phyloP scores from a whole-genome alignment of 768 basidiomycete genomes.

The Lentinula edodes region DNA sequence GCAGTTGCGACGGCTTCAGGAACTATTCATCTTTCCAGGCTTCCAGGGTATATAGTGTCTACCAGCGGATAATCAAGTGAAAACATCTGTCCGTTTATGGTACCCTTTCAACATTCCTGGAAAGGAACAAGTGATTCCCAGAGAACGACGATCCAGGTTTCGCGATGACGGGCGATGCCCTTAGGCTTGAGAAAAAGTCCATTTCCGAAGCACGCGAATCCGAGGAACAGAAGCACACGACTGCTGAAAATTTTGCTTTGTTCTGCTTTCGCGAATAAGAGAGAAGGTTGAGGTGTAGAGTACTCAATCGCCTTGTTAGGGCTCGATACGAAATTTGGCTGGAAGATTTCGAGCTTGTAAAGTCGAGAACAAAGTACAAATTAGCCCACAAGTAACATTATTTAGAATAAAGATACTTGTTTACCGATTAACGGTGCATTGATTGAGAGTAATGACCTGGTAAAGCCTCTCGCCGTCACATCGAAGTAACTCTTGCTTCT shows the following conservation, averaged over 20 bases:
- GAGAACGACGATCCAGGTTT: neutral
- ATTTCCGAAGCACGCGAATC: neutral
- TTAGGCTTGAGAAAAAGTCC: neutral
- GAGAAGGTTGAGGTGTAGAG: neutral
- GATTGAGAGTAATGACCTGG: neutral
- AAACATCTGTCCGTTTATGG: neutral
- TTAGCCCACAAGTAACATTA: neutral
- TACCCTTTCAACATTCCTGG: slow-evolving; percentile 1
- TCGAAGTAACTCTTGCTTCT: neutral
- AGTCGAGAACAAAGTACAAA: neutral
- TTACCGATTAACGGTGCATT: neutral
- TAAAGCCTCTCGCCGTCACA: neutral
- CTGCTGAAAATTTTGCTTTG: neutral
- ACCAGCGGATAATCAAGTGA: neutral
- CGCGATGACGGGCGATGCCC: neutral
- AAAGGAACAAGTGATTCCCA: neutral
- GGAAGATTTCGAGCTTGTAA: neutral
- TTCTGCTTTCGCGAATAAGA: neutral
- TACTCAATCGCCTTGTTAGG: neutral
- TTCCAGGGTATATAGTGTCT: neutral
- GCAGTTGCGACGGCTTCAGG: neutral
- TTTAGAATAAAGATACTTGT: neutral
- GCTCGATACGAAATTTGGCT: too few relatives aligned
- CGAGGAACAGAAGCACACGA: neutral
- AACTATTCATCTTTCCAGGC: neutral